Percentiles rank a stretch among this genome's conserved stretches.
phyloP scores from a whole-genome alignment of 164 flowering plant genomes.

The Taxillus chinensis region DNA sequence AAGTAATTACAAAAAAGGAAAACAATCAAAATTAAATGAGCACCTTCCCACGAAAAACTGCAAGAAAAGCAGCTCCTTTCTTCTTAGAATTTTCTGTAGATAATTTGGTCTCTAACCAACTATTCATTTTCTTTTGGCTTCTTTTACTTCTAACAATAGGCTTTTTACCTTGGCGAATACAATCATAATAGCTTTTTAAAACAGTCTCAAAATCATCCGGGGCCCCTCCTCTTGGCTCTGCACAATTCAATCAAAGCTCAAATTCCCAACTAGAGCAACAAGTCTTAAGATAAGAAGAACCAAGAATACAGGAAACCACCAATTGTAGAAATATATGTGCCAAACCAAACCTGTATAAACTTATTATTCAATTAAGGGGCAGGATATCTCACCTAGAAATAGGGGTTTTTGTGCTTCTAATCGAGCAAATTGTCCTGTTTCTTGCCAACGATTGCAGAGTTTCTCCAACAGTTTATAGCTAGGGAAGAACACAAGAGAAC shows the following conservation, averaged over 20 bases:
- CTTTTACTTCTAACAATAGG: slow-evolving; percentile 32
- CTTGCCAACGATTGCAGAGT: slow-evolving; percentile 65
- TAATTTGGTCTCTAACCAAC: slow-evolving; percentile 12
- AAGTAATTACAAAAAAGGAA: background rate
- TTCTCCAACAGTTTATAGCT: slow-evolving; percentile 95
- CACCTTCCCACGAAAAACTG: slow-evolving; percentile 98
- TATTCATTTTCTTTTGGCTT: slow-evolving; percentile 35
- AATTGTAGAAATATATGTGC: background rate
- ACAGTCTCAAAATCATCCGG: slow-evolving; percentile 65
- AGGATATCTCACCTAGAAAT: slow-evolving; percentile 57
- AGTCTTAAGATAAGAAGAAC: background rate
- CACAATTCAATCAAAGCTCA: slow-evolving; percentile 7
- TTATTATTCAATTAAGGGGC: background rate
- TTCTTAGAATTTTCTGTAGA: slow-evolving; percentile 11
- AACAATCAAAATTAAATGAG: background rate
- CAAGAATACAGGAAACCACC: background rate
- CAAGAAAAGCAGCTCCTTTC: slow-evolving; percentile 83
- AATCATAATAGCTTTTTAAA: slow-evolving; percentile 63
- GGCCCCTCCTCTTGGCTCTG: slow-evolving; percentile 88
- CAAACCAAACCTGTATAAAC: too few species aligned
- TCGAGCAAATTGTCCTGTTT: slow-evolving; percentile 90
- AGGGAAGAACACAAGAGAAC: slow-evolving; percentile 90
- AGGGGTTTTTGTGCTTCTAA: slow-evolving; percentile 59
- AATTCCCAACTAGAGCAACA: background rate
- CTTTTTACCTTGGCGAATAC: slow-evolving; percentile 29